Evolutionary conservation across 1,284 basidiomycete genomes (phyloP), one percentile per base, ranked within the genome.

Genomic region (Tetrapyrgos nigripes): DNA sequence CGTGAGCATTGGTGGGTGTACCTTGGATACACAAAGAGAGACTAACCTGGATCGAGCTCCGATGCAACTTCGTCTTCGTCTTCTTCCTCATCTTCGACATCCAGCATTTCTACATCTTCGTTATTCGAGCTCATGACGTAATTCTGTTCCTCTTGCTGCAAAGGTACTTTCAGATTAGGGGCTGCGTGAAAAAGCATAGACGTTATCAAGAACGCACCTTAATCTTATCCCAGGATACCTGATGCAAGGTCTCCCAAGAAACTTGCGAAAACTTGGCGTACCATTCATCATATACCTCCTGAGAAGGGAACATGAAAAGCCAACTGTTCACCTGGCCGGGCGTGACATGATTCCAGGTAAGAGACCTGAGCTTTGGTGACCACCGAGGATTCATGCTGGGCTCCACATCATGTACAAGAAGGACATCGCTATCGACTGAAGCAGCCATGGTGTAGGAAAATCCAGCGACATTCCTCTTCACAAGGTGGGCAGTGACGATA

Each of bases 61-160:
- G 83, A 83, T 21, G 84, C 77, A 27, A 92, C 86, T 53, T 89
- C 87, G 1, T 93, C 91, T 63, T 91, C 91, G 28, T 90, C 89
- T 43, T 85, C 86, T 37, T 86, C 90, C 33, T 92, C 88, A 55
- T 90, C 85, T 45, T 86, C 83, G 1, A 80, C 84, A 67, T 93
- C 89, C 54, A 76, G 81, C 92, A 98, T 97, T 65, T 92, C 93
- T 14, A 93, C 88, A 68, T 98, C 96, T 69, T 92, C 88, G 52
- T 76, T 72, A 67, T 84, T 91, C 23, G 91, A 83, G 60, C 82
- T 87, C 66, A 89, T 73, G 27, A 91, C 83, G 69, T 94, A 94
- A 37, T 80, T 83, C 71, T 90, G 90, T 64, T 97, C 97, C 31
- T 96, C 94, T 47, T 69, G 57, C 78, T 74, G 65, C 47, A 35